Base-by-base conservation (phyloP, 2,329 filamentous ascomycete species). In the Mycosphaerella arachidis region DNA sequence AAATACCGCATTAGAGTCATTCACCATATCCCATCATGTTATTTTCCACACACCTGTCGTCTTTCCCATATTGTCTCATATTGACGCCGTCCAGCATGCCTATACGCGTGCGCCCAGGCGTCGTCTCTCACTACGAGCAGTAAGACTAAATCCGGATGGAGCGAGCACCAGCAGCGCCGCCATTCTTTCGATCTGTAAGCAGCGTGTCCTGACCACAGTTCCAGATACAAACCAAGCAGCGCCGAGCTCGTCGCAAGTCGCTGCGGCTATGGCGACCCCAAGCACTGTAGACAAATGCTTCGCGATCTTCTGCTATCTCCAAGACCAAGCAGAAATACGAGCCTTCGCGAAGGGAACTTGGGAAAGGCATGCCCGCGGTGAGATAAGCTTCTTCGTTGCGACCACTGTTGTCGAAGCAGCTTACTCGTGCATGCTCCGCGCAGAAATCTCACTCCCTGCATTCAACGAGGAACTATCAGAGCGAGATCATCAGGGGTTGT, bases 241-340 rank as follows among this genome's bases (percentile, higher is more conserved):
- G 27, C 33, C 27, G 27, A 45, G 35, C 20, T 55, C 35, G 37
- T 55, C 53, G n/a, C 8, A 3, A 29, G 53, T 35, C 35, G 33
- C 6, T 35, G 40, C 18, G 54, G 45, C 29, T 56, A 50, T n/a
- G 54, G 54, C 12, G 54, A 56, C 31, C 54, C 54, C 3, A 48
- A 56, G 18, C 9, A 18, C n/a, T n/a, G n/a, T n/a, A n/a, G n/a
- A n/a, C n/a, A n/a, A n/a, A n/a, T 9, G 8, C 13, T 40, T 40
- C 35, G 13, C 16, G 4, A 13, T 56, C 6, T 20, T 48, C 10
- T 56, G 54, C 45, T 48, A 20, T 13, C 16, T 48, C 5, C 20
- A 56, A 7, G 54, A 56, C 31, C 35, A 37, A 27, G n/a, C 12
- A 8, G 54, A 56, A n/a, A 48, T 56, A 4, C 54, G 43, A 6